Evolutionary conservation across 208 protist genomes (phyloP).

Genomic region (Sergeia podlipaevii): DNA sequence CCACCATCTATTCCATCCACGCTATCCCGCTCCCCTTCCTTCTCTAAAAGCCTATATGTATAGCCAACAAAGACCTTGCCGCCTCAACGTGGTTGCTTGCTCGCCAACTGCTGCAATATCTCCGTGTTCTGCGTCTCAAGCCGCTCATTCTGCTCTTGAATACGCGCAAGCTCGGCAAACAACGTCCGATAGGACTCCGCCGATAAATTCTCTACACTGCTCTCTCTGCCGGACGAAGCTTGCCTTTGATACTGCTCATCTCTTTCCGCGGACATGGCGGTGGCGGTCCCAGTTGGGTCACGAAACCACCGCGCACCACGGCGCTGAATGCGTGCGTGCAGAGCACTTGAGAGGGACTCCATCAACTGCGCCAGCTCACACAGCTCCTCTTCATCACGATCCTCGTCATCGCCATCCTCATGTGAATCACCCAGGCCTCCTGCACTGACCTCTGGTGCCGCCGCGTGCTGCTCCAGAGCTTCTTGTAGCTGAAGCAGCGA

Average conservation of each 20-base stretch:
- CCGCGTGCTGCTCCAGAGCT: slow-evolving; percentile 23
- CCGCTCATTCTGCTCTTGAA: slow-evolving; percentile 47
- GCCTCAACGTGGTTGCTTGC: neutral
- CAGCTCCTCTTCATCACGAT: slow-evolving; percentile 17
- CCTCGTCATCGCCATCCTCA: slow-evolving; percentile 9
- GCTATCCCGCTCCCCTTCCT: too few relatives aligned
- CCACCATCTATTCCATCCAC: too few relatives aligned
- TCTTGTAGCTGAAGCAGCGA: slow-evolving; percentile 40
- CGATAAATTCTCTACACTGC: too few relatives aligned
- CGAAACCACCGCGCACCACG: slow-evolving; percentile 21
- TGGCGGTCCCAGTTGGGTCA: neutral
- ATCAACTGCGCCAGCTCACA: slow-evolving; percentile 24
- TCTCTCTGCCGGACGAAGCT: slow-evolving; percentile 12
- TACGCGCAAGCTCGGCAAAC: slow-evolving; percentile 28
- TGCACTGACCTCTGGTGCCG: neutral
- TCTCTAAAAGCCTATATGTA: too few relatives aligned
- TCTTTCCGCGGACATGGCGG: neutral
- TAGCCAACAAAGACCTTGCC: neutral
- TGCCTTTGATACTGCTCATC: too few relatives aligned
- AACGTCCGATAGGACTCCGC: slow-evolving; percentile 18
- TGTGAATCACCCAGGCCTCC: neutral
- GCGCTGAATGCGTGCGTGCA: slow-evolving; percentile 12
- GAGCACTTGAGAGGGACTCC: slow-evolving; percentile 12
- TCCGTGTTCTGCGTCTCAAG: slow-evolving; percentile 57
- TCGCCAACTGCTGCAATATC: slow-evolving; percentile 33